phyloP scores from a whole-genome alignment of 441 rosid species.

The Populus hybrid region DNA sequence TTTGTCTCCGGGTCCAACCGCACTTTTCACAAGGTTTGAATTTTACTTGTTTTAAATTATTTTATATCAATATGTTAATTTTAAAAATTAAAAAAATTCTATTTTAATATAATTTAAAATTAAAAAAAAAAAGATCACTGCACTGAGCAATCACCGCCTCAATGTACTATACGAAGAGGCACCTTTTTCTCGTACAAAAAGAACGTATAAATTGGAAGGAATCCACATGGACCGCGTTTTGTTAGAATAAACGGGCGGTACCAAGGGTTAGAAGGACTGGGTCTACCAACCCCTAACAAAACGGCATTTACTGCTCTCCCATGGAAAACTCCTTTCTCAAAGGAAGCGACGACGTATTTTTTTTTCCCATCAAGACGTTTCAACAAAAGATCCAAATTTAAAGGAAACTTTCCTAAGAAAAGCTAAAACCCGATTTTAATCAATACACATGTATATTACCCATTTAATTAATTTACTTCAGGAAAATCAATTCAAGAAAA shows the following conservation, averaged over 20 bases:
- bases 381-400: slow-evolving; percentile 50
- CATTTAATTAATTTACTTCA: not conserved
- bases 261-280: slow-evolving; percentile 21
- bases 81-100: too few species aligned
- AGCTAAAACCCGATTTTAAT: not conserved
- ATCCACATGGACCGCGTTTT: slow-evolving; percentile 10
- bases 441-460: not conserved
- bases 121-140: too few species aligned
- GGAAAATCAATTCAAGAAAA: not conserved
- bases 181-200: not conserved
- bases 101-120: too few species aligned
- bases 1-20: too few species aligned
- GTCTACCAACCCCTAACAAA: slow-evolving; percentile 41
- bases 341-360: slow-evolving; percentile 23
- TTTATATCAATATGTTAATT: too few species aligned
- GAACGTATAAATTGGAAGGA: slow-evolving; percentile 1
- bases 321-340: slow-evolving; percentile 27
- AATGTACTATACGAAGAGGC: not conserved
- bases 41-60: too few species aligned
- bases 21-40: too few species aligned
- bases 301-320: slow-evolving; percentile 44
- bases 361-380: slow-evolving; percentile 22
- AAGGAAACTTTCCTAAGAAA: slow-evolving; percentile 29
- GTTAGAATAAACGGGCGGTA: slow-evolving; percentile 15
- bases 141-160: too few species aligned